Evolutionary conservation across 257 asterid genomes (phyloP).

Genomic region (Jaltomata sinuosa): DNA sequence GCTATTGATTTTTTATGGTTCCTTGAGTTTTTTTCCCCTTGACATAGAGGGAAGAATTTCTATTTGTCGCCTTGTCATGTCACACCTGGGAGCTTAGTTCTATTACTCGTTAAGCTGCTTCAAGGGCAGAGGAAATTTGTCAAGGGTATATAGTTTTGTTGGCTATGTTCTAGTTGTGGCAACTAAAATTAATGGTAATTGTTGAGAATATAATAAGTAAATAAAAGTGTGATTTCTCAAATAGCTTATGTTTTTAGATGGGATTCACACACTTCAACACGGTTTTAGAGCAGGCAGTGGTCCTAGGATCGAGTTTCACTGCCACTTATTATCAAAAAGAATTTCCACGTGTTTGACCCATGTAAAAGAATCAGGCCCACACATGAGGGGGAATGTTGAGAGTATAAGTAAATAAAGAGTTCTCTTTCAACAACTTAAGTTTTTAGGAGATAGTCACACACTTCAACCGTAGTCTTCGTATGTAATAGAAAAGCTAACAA

Average conservation of each 20-base stretch:
- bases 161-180: background rate
- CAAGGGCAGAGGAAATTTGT: background rate
- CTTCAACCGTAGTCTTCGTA: background rate
- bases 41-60: background rate
- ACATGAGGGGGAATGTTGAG: background rate
- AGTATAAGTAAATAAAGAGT: background rate
- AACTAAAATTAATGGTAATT: background rate
- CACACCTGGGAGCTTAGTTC: background rate
- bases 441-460: background rate
- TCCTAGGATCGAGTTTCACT: background rate
- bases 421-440: background rate
- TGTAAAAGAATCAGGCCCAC: background rate
- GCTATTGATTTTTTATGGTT: background rate
- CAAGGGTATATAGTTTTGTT: background rate
- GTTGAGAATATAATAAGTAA: background rate
- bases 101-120: background rate
- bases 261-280: background rate
- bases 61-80: background rate
- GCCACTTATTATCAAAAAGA: background rate
- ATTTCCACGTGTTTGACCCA: background rate
- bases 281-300: background rate
- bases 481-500: background rate
- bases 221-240: background rate
- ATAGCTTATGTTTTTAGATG: background rate
- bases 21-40: background rate